A percentile compares a stretch with the other conserved stretches of the same genome.
Evolutionary conservation across 1,284 basidiomycete genomes (phyloP).

Genomic region (Afroboletus lepidellus): DNA sequence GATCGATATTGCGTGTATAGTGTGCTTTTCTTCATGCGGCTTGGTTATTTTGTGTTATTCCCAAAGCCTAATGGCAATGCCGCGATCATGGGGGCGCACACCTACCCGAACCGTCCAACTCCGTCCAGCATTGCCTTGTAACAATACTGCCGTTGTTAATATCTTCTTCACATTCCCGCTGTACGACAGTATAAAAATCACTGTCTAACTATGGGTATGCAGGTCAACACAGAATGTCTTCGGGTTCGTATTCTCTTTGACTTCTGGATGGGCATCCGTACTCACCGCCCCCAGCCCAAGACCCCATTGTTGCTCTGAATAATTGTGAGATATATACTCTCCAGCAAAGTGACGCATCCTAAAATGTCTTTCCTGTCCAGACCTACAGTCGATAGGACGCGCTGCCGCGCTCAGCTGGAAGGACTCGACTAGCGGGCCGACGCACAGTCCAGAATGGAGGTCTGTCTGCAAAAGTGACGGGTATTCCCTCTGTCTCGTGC

Average conservation of each 20-base stretch:
- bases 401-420: conserved; percentile 52
- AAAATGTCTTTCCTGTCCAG: conserved; percentile 33
- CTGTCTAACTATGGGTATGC: conserved; percentile 14
- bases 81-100: conserved; percentile 30
- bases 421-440: conserved; percentile 45
- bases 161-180: conserved; percentile 20
- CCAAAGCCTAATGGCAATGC: conserved; percentile 25
- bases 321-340: conserved; percentile 36
- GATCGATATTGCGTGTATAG: conserved; percentile 37
- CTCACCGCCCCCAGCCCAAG: conserved; percentile 28
- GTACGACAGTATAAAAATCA: conserved; percentile 28
- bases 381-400: conserved; percentile 48
- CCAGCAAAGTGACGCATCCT: neutral
- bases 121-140: conserved; percentile 32
- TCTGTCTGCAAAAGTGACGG: conserved; percentile 56
- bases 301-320: conserved; percentile 43
- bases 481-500: conserved; percentile 5
- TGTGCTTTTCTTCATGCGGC: conserved; percentile 34
- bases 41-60: conserved; percentile 30
- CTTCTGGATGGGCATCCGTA: neutral
- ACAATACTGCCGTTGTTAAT: conserved; percentile 29
- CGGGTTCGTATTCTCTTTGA: conserved; percentile 16
- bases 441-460: conserved; percentile 54
- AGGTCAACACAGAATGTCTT: conserved; percentile 25
- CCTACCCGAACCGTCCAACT: conserved; percentile 23